These are phyloP conservation scores for Sicyos baderoa DNA, from an alignment of 306 rosid species.

Conservation along the genomic window DNA sequence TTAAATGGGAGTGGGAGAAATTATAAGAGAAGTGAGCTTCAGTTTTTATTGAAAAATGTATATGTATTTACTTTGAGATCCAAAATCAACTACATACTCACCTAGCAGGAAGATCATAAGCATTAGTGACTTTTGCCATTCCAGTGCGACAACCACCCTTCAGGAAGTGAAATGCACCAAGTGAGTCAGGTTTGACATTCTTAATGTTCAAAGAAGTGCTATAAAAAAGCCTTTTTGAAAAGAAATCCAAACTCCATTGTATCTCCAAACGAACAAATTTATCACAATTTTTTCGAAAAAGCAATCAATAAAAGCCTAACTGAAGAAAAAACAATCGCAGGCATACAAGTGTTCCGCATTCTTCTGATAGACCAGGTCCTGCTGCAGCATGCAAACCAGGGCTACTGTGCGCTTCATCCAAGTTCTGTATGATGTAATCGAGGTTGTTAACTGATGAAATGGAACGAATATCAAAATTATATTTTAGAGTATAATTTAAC, in stretches of 20 bases:
- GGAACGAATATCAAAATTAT: too few species aligned
- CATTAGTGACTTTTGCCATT: slow-evolving; percentile 91
- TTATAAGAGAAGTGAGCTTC: background rate
- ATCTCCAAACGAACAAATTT: background rate
- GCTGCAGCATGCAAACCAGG: slow-evolving; percentile 92
- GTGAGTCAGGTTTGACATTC: slow-evolving; percentile 21
- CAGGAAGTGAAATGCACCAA: slow-evolving; percentile 26
- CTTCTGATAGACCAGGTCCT: slow-evolving; percentile 97
- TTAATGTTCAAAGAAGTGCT: background rate
- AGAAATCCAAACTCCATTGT: background rate
- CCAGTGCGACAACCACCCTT: slow-evolving; percentile 99
- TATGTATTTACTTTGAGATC: background rate
- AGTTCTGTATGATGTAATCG: slow-evolving; percentile 35
- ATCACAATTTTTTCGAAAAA: background rate
- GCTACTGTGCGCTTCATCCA: slow-evolving; percentile 98
- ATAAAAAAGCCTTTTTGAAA: background rate
- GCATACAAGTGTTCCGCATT: slow-evolving; percentile 78
- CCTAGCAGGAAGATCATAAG: slow-evolving; percentile 97
- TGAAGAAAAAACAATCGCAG: background rate
- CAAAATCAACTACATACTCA: slow-evolving; percentile 27
- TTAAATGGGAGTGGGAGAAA: background rate
- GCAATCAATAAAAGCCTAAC: slow-evolving; percentile 16
- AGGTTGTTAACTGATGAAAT: too few species aligned
- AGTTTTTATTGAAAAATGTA: background rate
- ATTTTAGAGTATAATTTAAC: too few species aligned